Evolutionary conservation across 805 yeast genomes (phyloP).

Genomic region (Metschnikowia kunwiensis): DNA sequence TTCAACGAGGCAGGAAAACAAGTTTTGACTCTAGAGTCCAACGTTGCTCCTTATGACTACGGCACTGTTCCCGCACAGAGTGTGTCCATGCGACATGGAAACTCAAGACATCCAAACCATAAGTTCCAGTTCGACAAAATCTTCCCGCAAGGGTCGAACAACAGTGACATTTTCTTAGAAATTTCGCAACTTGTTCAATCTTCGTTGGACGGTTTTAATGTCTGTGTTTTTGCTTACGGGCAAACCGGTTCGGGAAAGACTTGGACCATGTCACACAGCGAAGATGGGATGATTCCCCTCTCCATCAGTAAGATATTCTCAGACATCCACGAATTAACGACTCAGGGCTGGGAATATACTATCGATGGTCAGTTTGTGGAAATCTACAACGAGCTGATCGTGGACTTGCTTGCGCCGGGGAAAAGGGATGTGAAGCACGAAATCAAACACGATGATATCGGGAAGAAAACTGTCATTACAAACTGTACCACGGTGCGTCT

Average conservation of each 20-base stretch:
- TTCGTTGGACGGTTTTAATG: constrained; percentile 72
- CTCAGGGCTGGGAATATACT: constrained; percentile 60
- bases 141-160: constrained; percentile 53
- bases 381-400: constrained; percentile 79
- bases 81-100: too few species aligned
- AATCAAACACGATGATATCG: constrained; percentile 62
- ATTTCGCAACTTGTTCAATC: constrained; percentile 78
- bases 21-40: constrained; percentile 25
- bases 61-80: background rate
- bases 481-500: constrained; percentile 54
- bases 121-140: constrained; percentile 75
- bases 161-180: constrained; percentile 73
- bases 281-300: constrained; percentile 78
- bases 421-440: constrained; percentile 47
- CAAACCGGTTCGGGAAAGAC: constrained; percentile 95
- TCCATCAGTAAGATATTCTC: constrained; percentile 70
- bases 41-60: background rate
- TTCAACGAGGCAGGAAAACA: constrained; percentile 36
- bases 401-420: constrained; percentile 54
- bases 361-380: constrained; percentile 78
- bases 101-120: constrained; percentile 2
- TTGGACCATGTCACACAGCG: constrained; percentile 71
- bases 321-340: constrained; percentile 45
- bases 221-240: constrained; percentile 94
- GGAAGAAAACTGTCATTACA: constrained; percentile 55